These are phyloP conservation scores for Thuidium tamariscinum DNA, from an alignment of 225 moss, liverwort and hornwort species.

Conservation along the genomic window DNA sequence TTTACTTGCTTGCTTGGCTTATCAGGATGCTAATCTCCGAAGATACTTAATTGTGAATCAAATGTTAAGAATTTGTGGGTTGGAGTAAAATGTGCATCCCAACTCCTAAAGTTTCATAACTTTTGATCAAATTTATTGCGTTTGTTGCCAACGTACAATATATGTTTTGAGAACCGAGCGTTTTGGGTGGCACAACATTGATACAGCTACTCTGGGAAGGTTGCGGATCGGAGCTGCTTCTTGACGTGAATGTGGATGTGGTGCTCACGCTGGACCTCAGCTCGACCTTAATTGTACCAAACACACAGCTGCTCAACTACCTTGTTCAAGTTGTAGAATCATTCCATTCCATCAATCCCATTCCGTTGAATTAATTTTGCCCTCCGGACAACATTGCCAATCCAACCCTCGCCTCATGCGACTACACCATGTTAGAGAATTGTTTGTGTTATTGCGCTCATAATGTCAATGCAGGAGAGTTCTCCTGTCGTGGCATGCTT, in stretches of 20 bases:
- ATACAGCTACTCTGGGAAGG: too few relatives aligned
- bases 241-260: too few relatives aligned
- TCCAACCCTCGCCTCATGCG: not conserved
- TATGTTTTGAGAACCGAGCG: not conserved
- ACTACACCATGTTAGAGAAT: not conserved
- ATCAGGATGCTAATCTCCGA: not conserved
- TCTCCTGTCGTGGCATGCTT: too few relatives aligned
- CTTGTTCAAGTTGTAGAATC: not conserved
- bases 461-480: not conserved
- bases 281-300: not conserved
- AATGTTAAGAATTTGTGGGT: not conserved
- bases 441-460: not conserved
- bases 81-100: not conserved
- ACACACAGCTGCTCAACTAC: not conserved
- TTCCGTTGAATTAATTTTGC: not conserved
- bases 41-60: not conserved
- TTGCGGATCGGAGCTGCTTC: too few relatives aligned
- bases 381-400: not conserved
- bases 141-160: not conserved
- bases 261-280: not conserved
- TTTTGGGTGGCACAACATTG: not conserved
- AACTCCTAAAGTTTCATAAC: not conserved
- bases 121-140: not conserved
- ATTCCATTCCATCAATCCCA: not conserved
- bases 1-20: not conserved